Evolutionary conservation across 176 grass and related monocot species (phyloP).

Genomic region (Eragrostis curvula): DNA sequence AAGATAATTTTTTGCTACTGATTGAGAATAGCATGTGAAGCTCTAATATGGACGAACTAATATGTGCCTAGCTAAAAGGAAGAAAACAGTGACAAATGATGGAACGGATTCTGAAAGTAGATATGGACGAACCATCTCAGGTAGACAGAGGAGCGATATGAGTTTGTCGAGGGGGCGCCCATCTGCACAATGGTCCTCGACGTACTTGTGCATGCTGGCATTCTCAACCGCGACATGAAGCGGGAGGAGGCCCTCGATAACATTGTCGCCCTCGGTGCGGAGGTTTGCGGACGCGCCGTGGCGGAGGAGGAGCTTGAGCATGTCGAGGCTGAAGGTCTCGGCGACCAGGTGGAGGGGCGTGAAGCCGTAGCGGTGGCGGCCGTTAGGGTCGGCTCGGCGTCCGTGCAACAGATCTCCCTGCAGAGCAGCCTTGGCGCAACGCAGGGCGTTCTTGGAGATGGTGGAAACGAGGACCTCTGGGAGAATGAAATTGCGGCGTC

Average conservation of each 20-base stretch:
- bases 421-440: neutral
- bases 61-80: too few relatives aligned
- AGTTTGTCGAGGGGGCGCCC: neutral
- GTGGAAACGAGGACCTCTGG: neutral
- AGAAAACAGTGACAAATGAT: too few relatives aligned
- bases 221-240: slow-evolving; percentile 11
- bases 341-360: neutral
- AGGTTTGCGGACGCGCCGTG: neutral
- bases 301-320: slow-evolving; percentile 15
- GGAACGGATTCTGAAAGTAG: too few relatives aligned
- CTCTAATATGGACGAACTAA: too few relatives aligned
- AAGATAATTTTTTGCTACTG: too few relatives aligned
- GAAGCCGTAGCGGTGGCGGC: neutral
- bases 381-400: slow-evolving; percentile 2
- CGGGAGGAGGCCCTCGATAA: neutral
- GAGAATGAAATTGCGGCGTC: neutral
- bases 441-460: neutral
- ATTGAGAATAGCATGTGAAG: too few relatives aligned
- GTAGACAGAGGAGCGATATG: slow-evolving; percentile 18
- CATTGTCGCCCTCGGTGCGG: neutral
- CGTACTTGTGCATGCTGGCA: slow-evolving; percentile 24
- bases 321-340: neutral
- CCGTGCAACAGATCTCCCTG: neutral
- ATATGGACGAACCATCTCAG: slow-evolving; percentile 25
- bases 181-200: slow-evolving; percentile 7